Evolutionary conservation across 192 early-diverging fungal genomes (phyloP).

Genomic region (Rhizophagus sp.): DNA sequence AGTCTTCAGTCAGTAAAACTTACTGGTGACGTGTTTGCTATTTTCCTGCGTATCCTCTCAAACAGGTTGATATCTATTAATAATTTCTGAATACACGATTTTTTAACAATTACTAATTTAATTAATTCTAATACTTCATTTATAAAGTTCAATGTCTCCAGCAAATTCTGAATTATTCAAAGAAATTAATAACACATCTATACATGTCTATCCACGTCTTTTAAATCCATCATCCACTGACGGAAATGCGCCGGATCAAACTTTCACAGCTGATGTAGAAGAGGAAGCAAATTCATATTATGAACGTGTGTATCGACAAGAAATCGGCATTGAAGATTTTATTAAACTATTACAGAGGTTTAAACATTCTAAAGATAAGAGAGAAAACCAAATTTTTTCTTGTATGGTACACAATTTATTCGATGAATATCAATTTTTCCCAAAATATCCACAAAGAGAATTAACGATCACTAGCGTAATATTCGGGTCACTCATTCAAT

Average conservation of each 20-base stretch:
- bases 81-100: neutral
- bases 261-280: constrained; percentile 76
- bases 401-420: constrained; percentile 93
- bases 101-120: no score
- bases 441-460: constrained; percentile 93
- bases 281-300: constrained; percentile 75
- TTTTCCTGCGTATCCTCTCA: constrained; percentile 67
- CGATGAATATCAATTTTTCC: constrained; percentile 95
- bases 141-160: constrained; percentile 53
- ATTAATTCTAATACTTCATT: neutral
- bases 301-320: constrained; percentile 75
- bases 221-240: constrained; percentile 47
- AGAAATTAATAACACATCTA: constrained; percentile 55
- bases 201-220: constrained; percentile 55
- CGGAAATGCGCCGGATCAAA: constrained; percentile 44
- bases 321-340: constrained; percentile 80
- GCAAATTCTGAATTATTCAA: constrained; percentile 62
- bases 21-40: constrained; percentile 63
- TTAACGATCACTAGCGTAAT: constrained; percentile 85
- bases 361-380: constrained; percentile 71
- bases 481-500: constrained; percentile 89
- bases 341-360: constrained; percentile 80
- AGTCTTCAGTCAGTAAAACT: constrained; percentile 50
- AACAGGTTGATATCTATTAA: constrained; percentile 40
- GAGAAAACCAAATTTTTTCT: constrained; percentile 82